These are phyloP conservation scores for Furcasterigmium furcatum DNA, from an alignment of 2,329 filamentous ascomycete species.

Conservation along the genomic window DNA sequence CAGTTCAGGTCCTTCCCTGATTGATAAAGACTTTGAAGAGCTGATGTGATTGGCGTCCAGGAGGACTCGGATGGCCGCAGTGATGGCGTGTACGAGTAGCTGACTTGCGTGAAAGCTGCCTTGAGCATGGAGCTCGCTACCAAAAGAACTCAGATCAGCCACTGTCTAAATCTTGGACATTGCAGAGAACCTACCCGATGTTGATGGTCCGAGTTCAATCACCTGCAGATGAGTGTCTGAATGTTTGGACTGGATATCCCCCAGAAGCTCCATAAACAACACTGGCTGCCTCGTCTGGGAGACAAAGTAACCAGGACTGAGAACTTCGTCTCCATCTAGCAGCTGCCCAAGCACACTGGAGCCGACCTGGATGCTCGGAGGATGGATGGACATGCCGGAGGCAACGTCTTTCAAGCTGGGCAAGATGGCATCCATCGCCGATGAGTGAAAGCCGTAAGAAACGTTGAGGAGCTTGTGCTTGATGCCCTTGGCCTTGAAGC, in stretches of 20 bases:
- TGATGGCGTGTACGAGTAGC: background rate
- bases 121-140: background rate
- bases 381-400: background rate
- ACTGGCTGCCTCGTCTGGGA: conserved; percentile 19
- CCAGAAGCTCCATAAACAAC: conserved; percentile 15
- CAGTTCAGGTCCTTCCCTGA: background rate
- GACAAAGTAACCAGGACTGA: conserved; percentile 13
- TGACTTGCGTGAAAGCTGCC: background rate
- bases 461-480: conserved; percentile 20
- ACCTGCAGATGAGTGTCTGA: conserved; percentile 5
- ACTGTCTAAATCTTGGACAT: background rate
- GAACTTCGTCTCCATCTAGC: background rate
- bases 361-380: conserved; percentile 7
- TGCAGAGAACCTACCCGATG: conserved; percentile 9
- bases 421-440: conserved; percentile 20
- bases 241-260: conserved; percentile 5
- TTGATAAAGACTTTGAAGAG: background rate
- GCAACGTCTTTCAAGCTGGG: conserved; percentile 8
- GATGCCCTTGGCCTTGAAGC: conserved; percentile 11
- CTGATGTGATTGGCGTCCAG: background rate
- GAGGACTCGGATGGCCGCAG: background rate
- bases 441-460: conserved; percentile 24
- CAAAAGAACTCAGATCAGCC: background rate
- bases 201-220: conserved; percentile 16
- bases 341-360: conserved; percentile 13